Evolutionary conservation across 495 filamentous ascomycete species (phyloP), one percentile per base, ranked within the genome.

Genomic region (Penicillium desertorum): DNA sequence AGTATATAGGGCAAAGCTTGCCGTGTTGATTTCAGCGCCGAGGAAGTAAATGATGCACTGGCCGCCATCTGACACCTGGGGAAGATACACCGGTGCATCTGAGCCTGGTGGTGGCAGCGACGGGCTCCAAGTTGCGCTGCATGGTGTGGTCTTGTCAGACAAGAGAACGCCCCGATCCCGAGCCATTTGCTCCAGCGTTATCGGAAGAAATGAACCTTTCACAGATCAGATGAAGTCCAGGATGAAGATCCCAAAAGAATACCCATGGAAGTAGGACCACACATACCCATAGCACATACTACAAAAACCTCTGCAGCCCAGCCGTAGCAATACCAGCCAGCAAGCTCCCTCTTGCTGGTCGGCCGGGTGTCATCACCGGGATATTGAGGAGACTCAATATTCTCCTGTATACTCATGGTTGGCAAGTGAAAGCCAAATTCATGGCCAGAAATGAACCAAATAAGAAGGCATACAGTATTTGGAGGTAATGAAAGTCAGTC

Each of bases 241-340:
- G 37, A 19, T 20, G 32, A 39, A 46, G 37, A 51, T n/a, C 16
- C 36, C 7, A 39, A 39, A 39, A 53, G 29, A 23, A 36, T 10
- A n/a, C 27, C 36, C 48, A 54, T 32, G 6, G 61, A 48, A 48
- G 19, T 43, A 20, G 22, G 9, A 44, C 5, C 36, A 48, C 0
- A 61, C 78, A 79, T 79, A 85, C 92, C 93, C 69, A 88, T 81
- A 11, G 85, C 86, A 70, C 94, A 98, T 39, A 98, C 89, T 12
- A 96, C 90, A 67, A 96, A 98, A 42, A 96, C 92, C 72, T 98
- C 94, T n/a, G 93, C 91, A 19, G 94, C 94, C 82, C 92, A 98
- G 45, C 87, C 90, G 79, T 98, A 98, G 59, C 88, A 88, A 72
- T 96, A 98, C 90, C 93, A 98, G 53, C 94, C 94, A 11, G 83